Percentiles rank a stretch among this genome's conserved stretches.
Evolutionary conservation across 169 alveolate genomes (phyloP).

Genomic region (Theileria orientalis): DNA sequence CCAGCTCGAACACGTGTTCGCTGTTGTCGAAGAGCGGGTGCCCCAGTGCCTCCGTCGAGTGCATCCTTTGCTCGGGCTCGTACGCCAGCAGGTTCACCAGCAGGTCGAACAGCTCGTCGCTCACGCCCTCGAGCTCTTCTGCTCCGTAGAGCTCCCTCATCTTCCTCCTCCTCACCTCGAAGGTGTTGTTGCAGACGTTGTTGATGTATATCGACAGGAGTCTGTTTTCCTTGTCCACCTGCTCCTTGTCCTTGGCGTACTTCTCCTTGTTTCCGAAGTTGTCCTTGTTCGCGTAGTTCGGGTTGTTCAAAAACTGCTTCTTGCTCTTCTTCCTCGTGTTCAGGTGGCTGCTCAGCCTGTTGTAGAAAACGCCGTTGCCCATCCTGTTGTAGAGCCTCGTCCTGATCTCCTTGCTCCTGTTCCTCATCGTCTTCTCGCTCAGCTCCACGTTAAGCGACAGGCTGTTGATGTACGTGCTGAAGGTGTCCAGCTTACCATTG

Average conservation of each 20-base stretch:
- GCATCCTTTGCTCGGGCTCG: constrained; percentile 15
- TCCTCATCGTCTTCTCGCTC: not conserved
- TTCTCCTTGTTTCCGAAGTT: too few relatives aligned
- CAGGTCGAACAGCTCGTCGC: not conserved
- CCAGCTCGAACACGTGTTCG: not conserved
- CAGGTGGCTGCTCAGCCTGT: too few relatives aligned
- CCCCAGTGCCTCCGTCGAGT: not conserved
- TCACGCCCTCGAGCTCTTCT: not conserved
- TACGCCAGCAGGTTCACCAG: constrained; percentile 49
- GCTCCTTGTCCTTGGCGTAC: not conserved
- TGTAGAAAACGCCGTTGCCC: not conserved
- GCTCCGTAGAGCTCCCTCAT: not conserved
- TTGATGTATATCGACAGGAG: not conserved
- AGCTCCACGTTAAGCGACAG: too few relatives aligned
- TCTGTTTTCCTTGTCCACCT: not conserved
- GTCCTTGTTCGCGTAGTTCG: too few relatives aligned
- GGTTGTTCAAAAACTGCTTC: too few relatives aligned
- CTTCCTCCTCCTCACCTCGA: not conserved
- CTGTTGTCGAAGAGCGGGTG: not conserved
- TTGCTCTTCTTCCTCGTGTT: too few relatives aligned
- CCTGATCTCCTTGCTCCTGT: not conserved
- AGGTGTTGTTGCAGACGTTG: constrained; percentile 4
- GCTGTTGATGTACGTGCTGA: too few relatives aligned
- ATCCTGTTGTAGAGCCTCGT: not conserved
- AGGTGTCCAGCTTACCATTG: too few relatives aligned